Evolutionary conservation across 768 basidiomycete species (phyloP).

Genomic region (Auricularia heimuer): DNA sequence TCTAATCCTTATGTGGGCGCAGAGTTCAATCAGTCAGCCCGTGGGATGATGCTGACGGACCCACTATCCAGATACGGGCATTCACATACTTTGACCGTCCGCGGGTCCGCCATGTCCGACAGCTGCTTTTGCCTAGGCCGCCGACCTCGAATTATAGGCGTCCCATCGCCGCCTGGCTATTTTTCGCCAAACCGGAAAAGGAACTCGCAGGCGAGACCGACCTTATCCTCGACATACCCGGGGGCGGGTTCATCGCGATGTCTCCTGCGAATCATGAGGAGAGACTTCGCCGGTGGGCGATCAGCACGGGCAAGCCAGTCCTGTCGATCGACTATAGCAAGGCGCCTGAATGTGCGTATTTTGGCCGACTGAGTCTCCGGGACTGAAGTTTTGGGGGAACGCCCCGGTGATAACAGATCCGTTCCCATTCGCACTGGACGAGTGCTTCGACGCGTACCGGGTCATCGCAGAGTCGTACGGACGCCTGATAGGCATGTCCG

Average conservation of each 20-base stretch:
- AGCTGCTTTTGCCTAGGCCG: slow-evolving; percentile 78
- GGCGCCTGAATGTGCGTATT: slow-evolving; percentile 77
- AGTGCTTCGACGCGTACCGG: slow-evolving; percentile 84
- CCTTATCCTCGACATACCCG: slow-evolving; percentile 85
- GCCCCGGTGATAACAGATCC: slow-evolving; percentile 50
- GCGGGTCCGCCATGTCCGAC: slow-evolving; percentile 51
- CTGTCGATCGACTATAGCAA: slow-evolving; percentile 91
- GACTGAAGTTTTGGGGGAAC: neutral
- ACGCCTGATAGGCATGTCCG: slow-evolving; percentile 76
- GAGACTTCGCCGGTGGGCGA: slow-evolving; percentile 78
- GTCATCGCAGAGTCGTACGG: slow-evolving; percentile 75
- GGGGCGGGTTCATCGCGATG: slow-evolving; percentile 97
- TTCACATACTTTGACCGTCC: slow-evolving; percentile 47
- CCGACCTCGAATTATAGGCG: slow-evolving; percentile 63
- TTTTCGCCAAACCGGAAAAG: slow-evolving; percentile 60
- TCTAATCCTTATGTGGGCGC: slow-evolving; percentile 71
- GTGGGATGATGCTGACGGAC: slow-evolving; percentile 5
- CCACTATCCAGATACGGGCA: slow-evolving; percentile 49
- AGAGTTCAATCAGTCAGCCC: slow-evolving; percentile 14
- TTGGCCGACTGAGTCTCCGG: neutral
- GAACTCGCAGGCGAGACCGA: slow-evolving; percentile 62
- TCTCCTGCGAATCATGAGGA: slow-evolving; percentile 95
- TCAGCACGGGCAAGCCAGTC: slow-evolving; percentile 65
- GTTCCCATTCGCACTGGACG: slow-evolving; percentile 93
- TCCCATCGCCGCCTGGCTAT: slow-evolving; percentile 76